These are phyloP conservation scores for Fusarium bulbicola DNA, from an alignment of 2,329 filamentous ascomycete species.

Conservation along the genomic window DNA sequence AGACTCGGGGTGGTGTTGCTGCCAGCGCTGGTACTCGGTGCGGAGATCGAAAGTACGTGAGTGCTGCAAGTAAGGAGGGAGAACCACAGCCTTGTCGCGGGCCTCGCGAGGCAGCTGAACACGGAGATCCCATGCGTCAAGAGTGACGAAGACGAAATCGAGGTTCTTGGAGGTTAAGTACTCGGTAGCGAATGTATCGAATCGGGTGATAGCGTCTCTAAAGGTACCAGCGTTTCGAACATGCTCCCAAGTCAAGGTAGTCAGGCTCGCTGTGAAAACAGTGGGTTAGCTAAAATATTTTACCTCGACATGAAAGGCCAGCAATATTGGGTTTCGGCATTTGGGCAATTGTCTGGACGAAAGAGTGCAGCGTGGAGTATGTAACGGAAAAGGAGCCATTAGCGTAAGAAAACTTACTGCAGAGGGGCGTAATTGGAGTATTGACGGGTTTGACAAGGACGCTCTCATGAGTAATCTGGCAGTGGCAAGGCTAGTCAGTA, in stretches of 20 bases:
- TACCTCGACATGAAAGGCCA: background rate
- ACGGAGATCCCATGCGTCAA: slow-evolving; percentile 97
- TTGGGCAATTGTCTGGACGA: slow-evolving; percentile 23
- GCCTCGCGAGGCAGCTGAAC: slow-evolving; percentile 98
- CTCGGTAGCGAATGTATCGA: slow-evolving; percentile 92
- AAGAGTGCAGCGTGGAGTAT: slow-evolving; percentile 27
- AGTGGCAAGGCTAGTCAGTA: slow-evolving; percentile 23
- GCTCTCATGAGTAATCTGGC: slow-evolving; percentile 90
- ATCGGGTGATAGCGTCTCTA: slow-evolving; percentile 94
- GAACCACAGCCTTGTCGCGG: slow-evolving; percentile 95
- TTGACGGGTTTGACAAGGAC: slow-evolving; percentile 98
- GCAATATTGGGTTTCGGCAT: slow-evolving; percentile 8
- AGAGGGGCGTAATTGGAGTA: slow-evolving; percentile 97
- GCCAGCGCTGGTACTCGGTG: slow-evolving; percentile 98
- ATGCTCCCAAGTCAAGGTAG: slow-evolving; percentile 98
- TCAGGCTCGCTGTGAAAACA: slow-evolving; percentile 80
- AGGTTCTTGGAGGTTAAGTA: slow-evolving; percentile 90
- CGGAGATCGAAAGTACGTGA: slow-evolving; percentile 96
- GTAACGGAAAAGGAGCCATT: slow-evolving; percentile 29
- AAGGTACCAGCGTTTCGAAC: slow-evolving; percentile 97
- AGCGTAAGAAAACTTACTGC: slow-evolving; percentile 77
- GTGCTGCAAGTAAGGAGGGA: slow-evolving; percentile 96
- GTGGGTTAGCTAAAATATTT: slow-evolving; percentile 29
- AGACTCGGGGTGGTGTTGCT: slow-evolving; percentile 97
- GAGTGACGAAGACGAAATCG: slow-evolving; percentile 97